Evolutionary conservation across 306 rosid species (phyloP).

Genomic region (Fagus sylvatica): DNA sequence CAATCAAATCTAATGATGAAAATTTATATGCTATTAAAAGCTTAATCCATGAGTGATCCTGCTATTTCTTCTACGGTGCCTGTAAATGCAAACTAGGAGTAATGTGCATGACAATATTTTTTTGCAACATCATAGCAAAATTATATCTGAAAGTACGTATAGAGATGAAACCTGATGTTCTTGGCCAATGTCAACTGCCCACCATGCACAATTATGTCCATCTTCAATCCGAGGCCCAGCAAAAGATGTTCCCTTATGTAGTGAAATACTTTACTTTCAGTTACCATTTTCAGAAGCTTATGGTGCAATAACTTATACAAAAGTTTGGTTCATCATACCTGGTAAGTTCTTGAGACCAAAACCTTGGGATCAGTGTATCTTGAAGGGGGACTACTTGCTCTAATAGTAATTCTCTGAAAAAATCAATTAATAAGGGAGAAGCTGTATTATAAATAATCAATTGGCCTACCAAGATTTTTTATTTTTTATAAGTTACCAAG

Average conservation of each 20-base stretch:
- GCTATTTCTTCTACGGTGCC: neutral
- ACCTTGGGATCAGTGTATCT: constrained; percentile 96
- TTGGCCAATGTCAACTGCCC: constrained; percentile 85
- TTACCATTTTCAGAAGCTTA: constrained; percentile 14
- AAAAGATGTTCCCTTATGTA: constrained; percentile 83
- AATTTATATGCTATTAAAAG: neutral
- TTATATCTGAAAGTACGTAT: neutral
- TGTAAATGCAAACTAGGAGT: neutral
- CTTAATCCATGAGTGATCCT: neutral
- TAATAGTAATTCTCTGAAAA: constrained; percentile 62
- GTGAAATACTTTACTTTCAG: constrained; percentile 26
- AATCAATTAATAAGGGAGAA: constrained; percentile 13
- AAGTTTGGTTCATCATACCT: constrained; percentile 40
- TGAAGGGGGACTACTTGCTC: constrained; percentile 81
- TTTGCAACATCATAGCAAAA: neutral
- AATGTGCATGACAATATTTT: neutral
- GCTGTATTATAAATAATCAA: constrained; percentile 13
- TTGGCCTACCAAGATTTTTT: neutral
- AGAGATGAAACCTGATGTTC: constrained; percentile 69
- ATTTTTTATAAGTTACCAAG: neutral
- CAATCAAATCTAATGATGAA: neutral
- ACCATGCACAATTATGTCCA: constrained; percentile 75
- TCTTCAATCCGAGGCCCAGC: constrained; percentile 83
- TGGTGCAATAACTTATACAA: neutral
- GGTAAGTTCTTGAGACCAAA: constrained; percentile 86